phyloP scores from a whole-genome alignment of 441 rosid species.

The Jatropha multifida region DNA sequence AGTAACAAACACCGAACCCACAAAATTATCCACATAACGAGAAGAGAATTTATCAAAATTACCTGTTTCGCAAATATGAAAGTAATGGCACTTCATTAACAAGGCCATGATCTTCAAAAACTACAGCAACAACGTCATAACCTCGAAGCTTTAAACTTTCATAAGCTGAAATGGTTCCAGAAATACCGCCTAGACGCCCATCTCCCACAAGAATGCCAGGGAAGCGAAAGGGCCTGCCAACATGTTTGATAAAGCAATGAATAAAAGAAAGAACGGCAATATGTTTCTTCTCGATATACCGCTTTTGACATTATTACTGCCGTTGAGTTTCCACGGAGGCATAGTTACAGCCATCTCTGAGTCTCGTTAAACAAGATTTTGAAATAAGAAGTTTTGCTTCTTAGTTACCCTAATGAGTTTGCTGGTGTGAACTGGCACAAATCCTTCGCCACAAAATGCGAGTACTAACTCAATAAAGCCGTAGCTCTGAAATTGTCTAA shows the following conservation, averaged over 20 bases:
- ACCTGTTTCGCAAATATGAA: constrained; percentile 77
- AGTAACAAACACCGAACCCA: not conserved
- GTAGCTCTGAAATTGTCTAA: not conserved
- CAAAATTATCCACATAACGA: constrained; percentile 3
- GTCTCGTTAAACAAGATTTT: too few species aligned
- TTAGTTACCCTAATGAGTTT: too few species aligned
- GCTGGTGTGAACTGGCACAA: too few species aligned
- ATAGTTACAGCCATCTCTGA: not conserved
- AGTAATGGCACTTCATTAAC: constrained; percentile 68
- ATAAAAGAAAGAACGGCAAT: not conserved
- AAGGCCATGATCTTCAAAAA: constrained; percentile 82
- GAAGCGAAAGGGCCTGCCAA: constrained; percentile 72
- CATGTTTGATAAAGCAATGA: constrained; percentile 16
- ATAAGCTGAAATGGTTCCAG: constrained; percentile 91
- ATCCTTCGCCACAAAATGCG: not conserved
- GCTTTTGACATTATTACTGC: too few species aligned
- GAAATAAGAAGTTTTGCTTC: too few species aligned
- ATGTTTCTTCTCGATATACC: not conserved
- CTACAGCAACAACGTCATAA: constrained; percentile 75
- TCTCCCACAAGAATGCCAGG: constrained; percentile 94
- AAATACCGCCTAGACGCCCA: constrained; percentile 90
- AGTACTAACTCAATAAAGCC: not conserved
- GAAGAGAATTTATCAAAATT: constrained; percentile 19
- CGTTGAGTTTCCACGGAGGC: too few species aligned
- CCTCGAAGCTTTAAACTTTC: constrained; percentile 81